phyloP scores from a whole-genome alignment of 257 asterid species.

The Fraxinus quadrangulata region DNA sequence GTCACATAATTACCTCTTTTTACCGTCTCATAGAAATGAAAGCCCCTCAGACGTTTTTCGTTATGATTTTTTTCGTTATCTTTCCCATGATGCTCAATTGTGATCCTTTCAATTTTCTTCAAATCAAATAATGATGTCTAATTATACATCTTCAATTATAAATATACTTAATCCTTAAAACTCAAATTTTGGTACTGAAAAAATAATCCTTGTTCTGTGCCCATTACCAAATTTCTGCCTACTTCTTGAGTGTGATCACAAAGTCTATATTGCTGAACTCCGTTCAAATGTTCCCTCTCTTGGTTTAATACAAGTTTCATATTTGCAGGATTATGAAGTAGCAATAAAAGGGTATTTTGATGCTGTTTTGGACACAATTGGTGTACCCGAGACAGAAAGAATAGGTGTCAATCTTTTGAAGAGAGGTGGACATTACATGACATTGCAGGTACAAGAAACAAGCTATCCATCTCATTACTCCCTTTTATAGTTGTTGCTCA shows the following conservation, averaged over 20 bases:
- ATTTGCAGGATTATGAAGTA: constrained; percentile 64
- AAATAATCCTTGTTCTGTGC: not conserved
- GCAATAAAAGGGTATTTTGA: constrained; percentile 82
- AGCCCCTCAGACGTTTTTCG: not conserved
- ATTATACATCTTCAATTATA: not conserved
- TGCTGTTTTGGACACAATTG: constrained; percentile 93
- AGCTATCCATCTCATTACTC: not conserved
- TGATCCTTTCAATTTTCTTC: not conserved
- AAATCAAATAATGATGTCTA: not conserved
- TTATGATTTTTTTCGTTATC: not conserved
- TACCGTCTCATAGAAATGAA: not conserved
- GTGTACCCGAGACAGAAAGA: constrained; percentile 83
- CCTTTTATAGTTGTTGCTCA: not conserved
- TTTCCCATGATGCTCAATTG: not conserved
- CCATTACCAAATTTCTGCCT: not conserved
- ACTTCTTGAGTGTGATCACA: not conserved
- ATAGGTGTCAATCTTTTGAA: constrained; percentile 68
- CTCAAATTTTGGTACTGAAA: not conserved
- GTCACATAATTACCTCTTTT: constrained; percentile 21
- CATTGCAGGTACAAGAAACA: constrained; percentile 66
- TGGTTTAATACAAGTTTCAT: constrained; percentile 5
- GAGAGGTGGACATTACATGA: constrained; percentile 98
- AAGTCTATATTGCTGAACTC: not conserved
- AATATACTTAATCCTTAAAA: not conserved
- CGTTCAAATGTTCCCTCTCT: constrained; percentile 5